These are phyloP conservation scores for Stereocaulon alpinum DNA, from an alignment of 495 filamentous ascomycete species.

Conservation along the genomic window DNA sequence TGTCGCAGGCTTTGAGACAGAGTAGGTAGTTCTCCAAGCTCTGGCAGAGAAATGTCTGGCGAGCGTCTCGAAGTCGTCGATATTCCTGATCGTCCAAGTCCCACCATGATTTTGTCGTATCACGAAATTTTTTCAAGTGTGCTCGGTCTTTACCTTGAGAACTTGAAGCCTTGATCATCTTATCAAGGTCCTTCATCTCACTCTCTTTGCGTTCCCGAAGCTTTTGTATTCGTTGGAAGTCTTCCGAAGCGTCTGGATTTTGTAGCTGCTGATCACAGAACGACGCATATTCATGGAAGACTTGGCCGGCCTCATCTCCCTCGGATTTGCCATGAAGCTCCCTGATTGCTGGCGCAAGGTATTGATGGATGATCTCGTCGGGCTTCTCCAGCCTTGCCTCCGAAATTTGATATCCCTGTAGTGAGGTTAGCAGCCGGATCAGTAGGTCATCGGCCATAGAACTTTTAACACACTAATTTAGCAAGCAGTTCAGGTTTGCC, in stretches of 20 bases:
- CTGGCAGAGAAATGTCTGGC: slow-evolving; percentile 70
- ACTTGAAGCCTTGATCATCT: slow-evolving; percentile 39
- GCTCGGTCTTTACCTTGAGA: slow-evolving; percentile 41
- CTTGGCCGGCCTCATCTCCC: slow-evolving; percentile 69
- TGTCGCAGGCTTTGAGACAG: slow-evolving; percentile 69
- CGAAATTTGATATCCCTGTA: slow-evolving; percentile 69
- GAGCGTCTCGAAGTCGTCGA: slow-evolving; percentile 58
- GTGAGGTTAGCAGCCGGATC: slow-evolving; percentile 16
- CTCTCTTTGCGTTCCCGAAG: slow-evolving; percentile 70
- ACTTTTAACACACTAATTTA: slow-evolving; percentile 51
- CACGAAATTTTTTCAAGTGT: slow-evolving; percentile 33
- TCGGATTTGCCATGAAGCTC: slow-evolving; percentile 60
- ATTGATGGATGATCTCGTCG: slow-evolving; percentile 74
- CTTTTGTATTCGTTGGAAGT: slow-evolving; percentile 69
- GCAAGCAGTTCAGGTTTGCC: slow-evolving; percentile 74
- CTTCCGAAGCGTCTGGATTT: slow-evolving; percentile 71
- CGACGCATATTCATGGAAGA: slow-evolving; percentile 86
- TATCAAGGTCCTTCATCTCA: slow-evolving; percentile 59
- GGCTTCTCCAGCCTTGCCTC: slow-evolving; percentile 90
- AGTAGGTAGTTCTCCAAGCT: slow-evolving; percentile 94
- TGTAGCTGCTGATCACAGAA: slow-evolving; percentile 93
- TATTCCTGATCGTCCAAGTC: slow-evolving; percentile 81
- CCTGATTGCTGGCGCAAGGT: slow-evolving; percentile 71
- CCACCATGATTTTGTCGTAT: slow-evolving; percentile 78
- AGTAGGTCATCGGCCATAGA: not conserved